These are phyloP conservation scores for Sungouiozyma ichnusensis DNA, from an alignment of 805 yeast genomes.

Conservation along the genomic window DNA sequence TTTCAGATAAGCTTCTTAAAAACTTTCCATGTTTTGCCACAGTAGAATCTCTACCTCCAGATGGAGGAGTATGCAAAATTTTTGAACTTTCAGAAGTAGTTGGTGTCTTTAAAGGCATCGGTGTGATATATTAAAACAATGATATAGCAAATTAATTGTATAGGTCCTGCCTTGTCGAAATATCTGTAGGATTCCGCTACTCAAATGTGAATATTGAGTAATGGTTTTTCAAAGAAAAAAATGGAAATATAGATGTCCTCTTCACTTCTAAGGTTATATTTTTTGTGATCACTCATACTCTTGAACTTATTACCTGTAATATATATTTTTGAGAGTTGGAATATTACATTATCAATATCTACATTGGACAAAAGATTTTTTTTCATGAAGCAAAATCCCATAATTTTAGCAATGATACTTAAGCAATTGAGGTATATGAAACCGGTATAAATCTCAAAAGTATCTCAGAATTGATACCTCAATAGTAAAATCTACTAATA, in stretches of 20 bases:
- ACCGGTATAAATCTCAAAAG: not conserved
- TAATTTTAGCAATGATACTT: not conserved
- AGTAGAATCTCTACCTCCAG: conserved; percentile 13
- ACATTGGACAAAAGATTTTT: too few species aligned
- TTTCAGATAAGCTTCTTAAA: conserved; percentile 20
- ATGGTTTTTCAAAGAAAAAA: too few species aligned
- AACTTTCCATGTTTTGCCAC: conserved; percentile 14
- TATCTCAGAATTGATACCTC: too few species aligned
- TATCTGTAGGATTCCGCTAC: not conserved
- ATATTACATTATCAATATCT: not conserved
- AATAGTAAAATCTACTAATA: too few species aligned
- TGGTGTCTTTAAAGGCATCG: conserved; percentile 12
- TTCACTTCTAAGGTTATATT: too few species aligned
- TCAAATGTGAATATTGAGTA: too few species aligned
- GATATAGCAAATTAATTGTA: too few species aligned
- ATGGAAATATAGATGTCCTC: too few species aligned
- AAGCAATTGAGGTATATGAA: not conserved
- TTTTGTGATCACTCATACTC: not conserved
- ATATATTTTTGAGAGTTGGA: not conserved
- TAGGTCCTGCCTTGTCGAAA: too few species aligned
- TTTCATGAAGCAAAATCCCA: too few species aligned
- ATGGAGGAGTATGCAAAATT: conserved; percentile 28
- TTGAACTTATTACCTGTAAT: not conserved
- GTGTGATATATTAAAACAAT: too few species aligned
- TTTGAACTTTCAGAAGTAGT: conserved; percentile 7